These are phyloP conservation scores for Tetrapisispora phaffii DNA, from an alignment of 805 yeast species.

Conservation along the genomic window DNA sequence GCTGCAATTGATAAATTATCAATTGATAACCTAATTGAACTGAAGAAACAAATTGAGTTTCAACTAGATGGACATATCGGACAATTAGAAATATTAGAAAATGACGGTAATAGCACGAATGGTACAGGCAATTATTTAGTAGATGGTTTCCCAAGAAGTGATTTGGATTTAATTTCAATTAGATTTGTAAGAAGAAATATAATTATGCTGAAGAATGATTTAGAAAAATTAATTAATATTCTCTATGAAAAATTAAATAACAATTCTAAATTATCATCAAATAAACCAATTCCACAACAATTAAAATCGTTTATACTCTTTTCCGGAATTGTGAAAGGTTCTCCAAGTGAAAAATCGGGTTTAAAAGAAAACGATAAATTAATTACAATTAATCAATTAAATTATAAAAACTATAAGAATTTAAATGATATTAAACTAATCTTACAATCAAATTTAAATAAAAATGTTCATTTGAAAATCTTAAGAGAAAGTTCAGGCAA, in stretches of 20 bases:
- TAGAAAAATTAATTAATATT: constrained; percentile 37
- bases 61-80: neutral
- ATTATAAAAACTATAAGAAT: constrained; percentile 46
- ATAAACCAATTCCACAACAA: neutral
- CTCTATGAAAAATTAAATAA: constrained; percentile 39
- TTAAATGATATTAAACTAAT: constrained; percentile 36
- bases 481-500: constrained; percentile 20
- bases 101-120: neutral
- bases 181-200: constrained; percentile 54
- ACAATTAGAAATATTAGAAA: neutral
- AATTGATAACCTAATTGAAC: neutral
- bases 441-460: constrained; percentile 34
- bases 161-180: constrained; percentile 67
- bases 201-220: constrained; percentile 62
- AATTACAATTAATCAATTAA: constrained; percentile 42
- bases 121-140: neutral
- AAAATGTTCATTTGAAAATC: constrained; percentile 17
- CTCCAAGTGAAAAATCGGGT: constrained; percentile 56
- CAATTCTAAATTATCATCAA: constrained; percentile 20
- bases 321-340: constrained; percentile 36
- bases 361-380: constrained; percentile 46
- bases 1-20: neutral
- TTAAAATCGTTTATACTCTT: constrained; percentile 47
- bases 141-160: constrained; percentile 77
- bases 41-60: neutral